Evolutionary conservation across 2,329 filamentous ascomycete genomes (phyloP), one percentile per base, ranked within the genome.

Genomic region (Bipolaris bicolor): DNA sequence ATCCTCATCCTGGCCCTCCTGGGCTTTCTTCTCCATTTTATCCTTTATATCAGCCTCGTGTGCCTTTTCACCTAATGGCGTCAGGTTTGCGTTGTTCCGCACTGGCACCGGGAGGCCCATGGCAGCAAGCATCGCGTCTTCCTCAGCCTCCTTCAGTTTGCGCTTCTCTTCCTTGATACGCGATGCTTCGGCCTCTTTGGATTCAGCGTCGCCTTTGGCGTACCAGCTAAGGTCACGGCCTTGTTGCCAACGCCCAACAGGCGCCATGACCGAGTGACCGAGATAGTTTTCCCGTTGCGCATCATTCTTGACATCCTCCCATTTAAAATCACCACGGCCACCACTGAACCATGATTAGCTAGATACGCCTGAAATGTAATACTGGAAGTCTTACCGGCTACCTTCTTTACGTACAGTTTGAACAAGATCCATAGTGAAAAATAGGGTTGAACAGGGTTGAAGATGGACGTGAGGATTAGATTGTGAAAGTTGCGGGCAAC

Each of bases 391-490:
- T 67, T 74, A 89, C 69, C 92, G 95, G 61, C 84, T 87, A 61
- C 87, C 87, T 76, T 96, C 94, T 79, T 99, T 98, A 72, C 93
- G 91, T 61, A 99, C 90, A 40, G 90, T 92, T 58, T 93, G 91
- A 52, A 98, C 87, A 53, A 99, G 86, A 84, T 99, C 95, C 95
- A 99, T 97, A 55, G 24, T 78, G 61, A 43, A 53, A 52, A 59
- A 45, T 40, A 53, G 55, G 57, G 46, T 45, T 61, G 59, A 37
- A 22, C n/a, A 45, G 36, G 24, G 31, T 49, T 46, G 37, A 47
- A 31, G 20, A 45, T 34, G 24, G 33, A 10, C 34, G 46, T 22
- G 36, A 45, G 41, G 45, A 18, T n/a, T 34, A 20, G 16, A 43
- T 39, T 34, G 20, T 44, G 31, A 44, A 59, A 57, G 58, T 64